phyloP scores from a whole-genome alignment of 2,329 filamentous ascomycete genomes.

The Sclerotinia glacialis region DNA sequence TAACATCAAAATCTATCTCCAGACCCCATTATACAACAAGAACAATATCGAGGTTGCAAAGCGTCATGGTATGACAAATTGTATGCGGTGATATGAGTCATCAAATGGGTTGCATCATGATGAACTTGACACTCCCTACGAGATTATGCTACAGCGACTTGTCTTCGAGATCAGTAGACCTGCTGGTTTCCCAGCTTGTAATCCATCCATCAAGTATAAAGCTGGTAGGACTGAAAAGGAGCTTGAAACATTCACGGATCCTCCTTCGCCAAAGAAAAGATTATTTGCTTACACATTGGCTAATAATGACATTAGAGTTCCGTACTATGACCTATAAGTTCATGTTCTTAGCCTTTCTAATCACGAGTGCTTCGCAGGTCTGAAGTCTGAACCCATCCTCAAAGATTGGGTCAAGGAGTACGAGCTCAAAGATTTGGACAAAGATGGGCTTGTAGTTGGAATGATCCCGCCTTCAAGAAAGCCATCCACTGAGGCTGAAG shows the following conservation, averaged over 20 bases:
- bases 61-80: neutral
- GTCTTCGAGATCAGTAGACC: slow-evolving; percentile 3
- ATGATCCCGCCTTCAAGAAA: neutral
- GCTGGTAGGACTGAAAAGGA: neutral
- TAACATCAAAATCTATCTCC: neutral
- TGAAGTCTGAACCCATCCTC: neutral
- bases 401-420: neutral
- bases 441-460: neutral
- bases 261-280: neutral
- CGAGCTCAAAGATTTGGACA: neutral
- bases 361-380: no score
- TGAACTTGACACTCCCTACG: neutral
- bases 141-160: neutral
- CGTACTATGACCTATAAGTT: neutral
- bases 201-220: neutral
- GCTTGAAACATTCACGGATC: neutral
- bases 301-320: neutral
- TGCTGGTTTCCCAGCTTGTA: neutral
- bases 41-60: neutral
- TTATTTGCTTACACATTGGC: neutral
- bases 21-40: neutral
- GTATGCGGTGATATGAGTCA: neutral
- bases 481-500: neutral
- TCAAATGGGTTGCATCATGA: neutral
- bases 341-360: neutral